phyloP scores from a whole-genome alignment of 352 stramenopile species.

The Pythium guiyangense region DNA sequence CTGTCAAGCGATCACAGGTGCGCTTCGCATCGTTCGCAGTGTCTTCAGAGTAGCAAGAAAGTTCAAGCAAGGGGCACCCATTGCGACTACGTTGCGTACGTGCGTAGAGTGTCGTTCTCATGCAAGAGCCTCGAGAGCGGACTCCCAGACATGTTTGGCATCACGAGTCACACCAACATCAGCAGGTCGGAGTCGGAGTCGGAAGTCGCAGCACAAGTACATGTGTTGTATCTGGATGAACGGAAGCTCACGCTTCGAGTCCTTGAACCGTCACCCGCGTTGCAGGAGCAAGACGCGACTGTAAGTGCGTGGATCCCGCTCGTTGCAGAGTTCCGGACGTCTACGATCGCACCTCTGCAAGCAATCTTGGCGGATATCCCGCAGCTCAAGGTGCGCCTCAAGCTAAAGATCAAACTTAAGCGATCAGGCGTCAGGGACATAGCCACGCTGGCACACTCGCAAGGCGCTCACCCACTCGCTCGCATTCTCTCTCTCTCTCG shows the following conservation, averaged over 20 bases:
- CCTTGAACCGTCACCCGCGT: too few relatives aligned
- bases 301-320: conserved; percentile 20
- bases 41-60: too few relatives aligned
- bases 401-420: too few relatives aligned
- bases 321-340: conserved; percentile 46
- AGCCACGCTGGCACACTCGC: neutral
- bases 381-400: conserved; percentile 38
- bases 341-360: conserved; percentile 55
- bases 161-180: neutral
- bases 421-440: neutral
- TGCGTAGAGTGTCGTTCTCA: conserved; percentile 21
- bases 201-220: neutral
- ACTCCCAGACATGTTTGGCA: conserved; percentile 9
- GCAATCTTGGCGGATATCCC: conserved; percentile 46
- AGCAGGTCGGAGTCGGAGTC: neutral
- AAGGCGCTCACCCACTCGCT: neutral
- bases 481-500: neutral
- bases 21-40: neutral
- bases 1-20: conserved; percentile 53
- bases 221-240: neutral
- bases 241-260: neutral
- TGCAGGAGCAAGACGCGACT: conserved; percentile 7
- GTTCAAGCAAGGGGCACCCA: neutral
- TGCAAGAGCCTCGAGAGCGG: conserved; percentile 12
- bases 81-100: neutral